A percentile compares a stretch with the other conserved stretches of the same genome.
Evolutionary conservation across 805 yeast species (phyloP).

Genomic region (Clavispora vitiphila): DNA sequence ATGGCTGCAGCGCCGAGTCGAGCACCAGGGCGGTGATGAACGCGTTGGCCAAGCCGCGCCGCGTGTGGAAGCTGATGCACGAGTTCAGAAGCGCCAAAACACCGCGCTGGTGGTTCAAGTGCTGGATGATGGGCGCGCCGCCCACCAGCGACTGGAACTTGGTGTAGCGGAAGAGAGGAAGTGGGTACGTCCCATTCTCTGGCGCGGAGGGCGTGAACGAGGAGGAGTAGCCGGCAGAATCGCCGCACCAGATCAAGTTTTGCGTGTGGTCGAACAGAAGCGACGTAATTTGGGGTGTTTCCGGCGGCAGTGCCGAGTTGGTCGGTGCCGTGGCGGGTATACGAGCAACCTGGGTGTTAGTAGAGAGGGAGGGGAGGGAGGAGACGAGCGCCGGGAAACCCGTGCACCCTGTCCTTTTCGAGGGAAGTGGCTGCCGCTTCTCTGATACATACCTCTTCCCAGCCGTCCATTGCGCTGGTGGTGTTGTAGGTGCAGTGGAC

Average conservation of each 20-base stretch:
- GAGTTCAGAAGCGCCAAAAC: conserved; percentile 29
- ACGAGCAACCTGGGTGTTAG: conserved; percentile 27
- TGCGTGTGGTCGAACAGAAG: conserved; percentile 60
- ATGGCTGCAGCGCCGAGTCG: conserved; percentile 6
- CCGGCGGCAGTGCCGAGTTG: conserved; percentile 5
- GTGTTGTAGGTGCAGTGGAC: neutral
- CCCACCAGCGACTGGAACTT: conserved; percentile 24
- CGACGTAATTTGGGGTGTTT: conserved; percentile 19
- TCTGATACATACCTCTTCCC: conserved; percentile 43
- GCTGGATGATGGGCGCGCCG: conserved; percentile 23
- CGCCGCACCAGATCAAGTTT: conserved; percentile 85
- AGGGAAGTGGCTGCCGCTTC: neutral
- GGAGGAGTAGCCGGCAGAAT: conserved; percentile 46
- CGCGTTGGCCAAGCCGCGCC: conserved; percentile 28
- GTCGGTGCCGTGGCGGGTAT: conserved; percentile 15
- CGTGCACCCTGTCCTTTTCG: neutral
- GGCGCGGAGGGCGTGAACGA: conserved; percentile 25
- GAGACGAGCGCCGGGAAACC: neutral
- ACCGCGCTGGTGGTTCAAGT: conserved; percentile 28
- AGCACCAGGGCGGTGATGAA: conserved; percentile 8
- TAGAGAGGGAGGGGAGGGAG: neutral
- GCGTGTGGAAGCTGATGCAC: conserved; percentile 28
- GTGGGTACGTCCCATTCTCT: conserved; percentile 9
- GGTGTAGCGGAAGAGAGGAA: conserved; percentile 32
- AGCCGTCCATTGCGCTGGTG: conserved; percentile 40